phyloP scores from a whole-genome alignment of 1,284 basidiomycete species.

The Tylopilus sp. region DNA sequence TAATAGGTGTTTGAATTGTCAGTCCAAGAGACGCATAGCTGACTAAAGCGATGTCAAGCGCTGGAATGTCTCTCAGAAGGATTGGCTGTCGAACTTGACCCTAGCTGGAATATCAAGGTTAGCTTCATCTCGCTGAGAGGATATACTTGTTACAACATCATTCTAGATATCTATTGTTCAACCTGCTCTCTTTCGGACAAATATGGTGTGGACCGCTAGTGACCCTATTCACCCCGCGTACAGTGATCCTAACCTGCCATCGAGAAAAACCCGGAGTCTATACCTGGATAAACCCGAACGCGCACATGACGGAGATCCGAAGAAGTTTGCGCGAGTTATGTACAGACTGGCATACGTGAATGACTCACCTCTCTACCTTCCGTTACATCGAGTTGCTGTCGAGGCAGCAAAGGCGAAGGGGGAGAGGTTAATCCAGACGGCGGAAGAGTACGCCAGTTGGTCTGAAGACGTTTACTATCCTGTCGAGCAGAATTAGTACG shows the following conservation, averaged over 20 bases:
- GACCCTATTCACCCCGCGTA: conserved; percentile 26
- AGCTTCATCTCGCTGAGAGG: not conserved
- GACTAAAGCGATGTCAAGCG: conserved; percentile 17
- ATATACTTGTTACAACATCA: not conserved
- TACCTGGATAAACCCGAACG: conserved; percentile 9
- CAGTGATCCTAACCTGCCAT: conserved; percentile 16
- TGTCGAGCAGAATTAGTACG: conserved; percentile 8
- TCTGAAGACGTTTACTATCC: conserved; percentile 29
- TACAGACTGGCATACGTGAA: conserved; percentile 21
- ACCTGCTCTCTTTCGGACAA: conserved; percentile 30
- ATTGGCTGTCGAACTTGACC: conserved; percentile 26
- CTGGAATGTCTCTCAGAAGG: conserved; percentile 32
- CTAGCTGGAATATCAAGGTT: conserved; percentile 33
- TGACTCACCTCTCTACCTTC: conserved; percentile 29
- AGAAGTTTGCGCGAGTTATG: conserved; percentile 24
- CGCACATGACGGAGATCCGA: conserved; percentile 20
- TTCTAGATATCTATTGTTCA: conserved; percentile 29
- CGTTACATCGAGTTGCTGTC: conserved; percentile 25
- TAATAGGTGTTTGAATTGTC: conserved; percentile 2
- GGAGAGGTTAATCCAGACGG: conserved; percentile 25
- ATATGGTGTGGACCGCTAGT: conserved; percentile 2
- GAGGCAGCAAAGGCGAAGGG: conserved; percentile 27
- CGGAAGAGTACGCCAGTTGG: conserved; percentile 31
- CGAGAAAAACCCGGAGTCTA: conserved; percentile 13
- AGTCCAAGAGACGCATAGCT: conserved; percentile 1